These are phyloP conservation scores for Polytrichum commune DNA, from an alignment of 225 moss, liverwort and hornwort species.

Conservation along the genomic window DNA sequence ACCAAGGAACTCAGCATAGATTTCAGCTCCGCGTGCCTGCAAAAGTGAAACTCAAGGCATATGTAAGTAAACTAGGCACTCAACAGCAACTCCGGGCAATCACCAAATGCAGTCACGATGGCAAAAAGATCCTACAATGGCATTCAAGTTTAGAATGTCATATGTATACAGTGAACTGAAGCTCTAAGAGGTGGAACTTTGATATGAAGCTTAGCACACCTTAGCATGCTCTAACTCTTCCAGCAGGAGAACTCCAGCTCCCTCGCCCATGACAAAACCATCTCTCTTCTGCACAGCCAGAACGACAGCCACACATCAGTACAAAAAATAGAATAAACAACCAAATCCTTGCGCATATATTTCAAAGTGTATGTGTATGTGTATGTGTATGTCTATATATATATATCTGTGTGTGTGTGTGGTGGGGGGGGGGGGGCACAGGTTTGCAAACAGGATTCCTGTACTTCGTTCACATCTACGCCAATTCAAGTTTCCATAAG, in stretches of 20 bases:
- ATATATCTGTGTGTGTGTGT: too few species aligned
- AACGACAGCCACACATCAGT: conserved; percentile 9
- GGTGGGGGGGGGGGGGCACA: too few species aligned
- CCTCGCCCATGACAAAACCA: conserved; percentile 94
- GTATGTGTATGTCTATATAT: too few species aligned
- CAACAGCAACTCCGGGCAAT: not conserved
- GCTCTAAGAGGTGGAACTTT: not conserved
- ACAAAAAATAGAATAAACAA: not conserved
- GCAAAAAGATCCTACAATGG: too few species aligned
- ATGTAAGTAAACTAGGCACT: not conserved
- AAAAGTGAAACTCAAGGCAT: conserved; percentile 9
- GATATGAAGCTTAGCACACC: conserved; percentile 23
- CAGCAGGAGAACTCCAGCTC: conserved; percentile 79
- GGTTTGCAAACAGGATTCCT: too few species aligned
- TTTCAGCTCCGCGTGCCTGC: conserved; percentile 84
- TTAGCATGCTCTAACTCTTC: conserved; percentile 91
- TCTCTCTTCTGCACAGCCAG: conserved; percentile 56
- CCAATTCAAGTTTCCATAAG: too few species aligned
- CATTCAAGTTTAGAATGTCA: too few species aligned
- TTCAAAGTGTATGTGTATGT: too few species aligned
- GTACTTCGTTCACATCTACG: too few species aligned
- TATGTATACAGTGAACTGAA: not conserved
- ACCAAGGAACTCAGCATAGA: conserved; percentile 88
- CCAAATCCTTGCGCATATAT: not conserved
- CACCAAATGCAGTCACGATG: too few species aligned